Evolutionary conservation across 208 protist genomes (phyloP).

Genomic region (Leishmania amazonensis): DNA sequence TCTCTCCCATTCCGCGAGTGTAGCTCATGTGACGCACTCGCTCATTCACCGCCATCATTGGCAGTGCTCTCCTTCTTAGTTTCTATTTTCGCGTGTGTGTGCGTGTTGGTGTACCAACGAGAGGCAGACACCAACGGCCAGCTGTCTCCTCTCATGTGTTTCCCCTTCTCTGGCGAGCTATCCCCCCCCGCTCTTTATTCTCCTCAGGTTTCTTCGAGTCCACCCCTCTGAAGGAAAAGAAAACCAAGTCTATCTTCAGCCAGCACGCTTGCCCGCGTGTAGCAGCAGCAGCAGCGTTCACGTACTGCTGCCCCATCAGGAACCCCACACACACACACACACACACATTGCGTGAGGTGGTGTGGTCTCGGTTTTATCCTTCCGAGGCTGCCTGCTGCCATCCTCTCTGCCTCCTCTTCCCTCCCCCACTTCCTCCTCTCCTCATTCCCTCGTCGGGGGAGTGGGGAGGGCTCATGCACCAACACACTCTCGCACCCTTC

Average conservation of each 20-base stretch:
- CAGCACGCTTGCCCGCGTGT: neutral
- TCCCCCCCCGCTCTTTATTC: neutral
- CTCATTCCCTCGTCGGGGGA: neutral
- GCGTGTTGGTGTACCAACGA: neutral
- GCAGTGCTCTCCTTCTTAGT: neutral
- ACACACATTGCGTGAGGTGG: neutral
- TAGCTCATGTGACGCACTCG: neutral
- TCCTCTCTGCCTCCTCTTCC: neutral
- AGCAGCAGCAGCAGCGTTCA: neutral
- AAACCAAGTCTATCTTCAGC: neutral
- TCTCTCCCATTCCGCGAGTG: constrained; percentile 12
- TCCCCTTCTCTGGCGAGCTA: no score
- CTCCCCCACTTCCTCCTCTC: neutral
- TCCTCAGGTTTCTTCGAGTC: no score
- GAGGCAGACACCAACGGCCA: no score
- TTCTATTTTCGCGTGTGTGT: neutral
- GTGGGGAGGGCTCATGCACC: no score
- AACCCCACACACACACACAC: neutral
- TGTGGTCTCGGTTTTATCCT: neutral
- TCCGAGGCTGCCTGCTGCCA: neutral
- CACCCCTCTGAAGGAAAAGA: neutral
- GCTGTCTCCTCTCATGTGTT: no score
- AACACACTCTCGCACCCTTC: neutral
- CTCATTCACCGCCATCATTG: neutral
- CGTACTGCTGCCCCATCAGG: neutral